Conservation (phyloP, 2,329 filamentous ascomycete genomes). For the Aschersonia sp. region DNA sequence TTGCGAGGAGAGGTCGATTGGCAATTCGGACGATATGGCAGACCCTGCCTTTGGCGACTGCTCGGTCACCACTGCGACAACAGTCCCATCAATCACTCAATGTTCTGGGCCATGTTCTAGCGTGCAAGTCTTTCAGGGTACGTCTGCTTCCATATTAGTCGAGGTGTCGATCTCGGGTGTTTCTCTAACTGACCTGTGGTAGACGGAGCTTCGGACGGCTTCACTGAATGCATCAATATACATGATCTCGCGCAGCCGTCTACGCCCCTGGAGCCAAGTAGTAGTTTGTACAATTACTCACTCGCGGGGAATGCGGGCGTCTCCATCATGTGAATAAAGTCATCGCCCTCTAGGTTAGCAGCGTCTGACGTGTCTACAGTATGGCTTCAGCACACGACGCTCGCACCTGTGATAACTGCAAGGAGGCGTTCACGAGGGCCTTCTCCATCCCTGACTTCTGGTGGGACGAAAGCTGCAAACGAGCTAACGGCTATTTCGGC, state of each 20-base stretch:
- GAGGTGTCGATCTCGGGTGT: no score
- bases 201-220: no score
- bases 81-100: neutral
- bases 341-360: neutral
- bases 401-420: conserved; percentile 1
- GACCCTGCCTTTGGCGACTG: neutral
- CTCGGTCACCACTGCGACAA: neutral
- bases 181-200: no score
- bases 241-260: neutral
- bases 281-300: neutral
- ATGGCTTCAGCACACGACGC: neutral
- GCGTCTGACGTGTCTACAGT: neutral
- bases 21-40: neutral
- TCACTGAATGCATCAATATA: neutral
- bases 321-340: neutral
- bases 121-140: neutral
- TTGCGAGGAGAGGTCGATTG: neutral
- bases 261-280: neutral
- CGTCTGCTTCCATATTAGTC: no score
- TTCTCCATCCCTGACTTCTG: conserved; percentile 3
- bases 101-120: neutral
- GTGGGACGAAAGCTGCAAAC: conserved; percentile 3
- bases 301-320: neutral
- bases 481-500: conserved; percentile 6
- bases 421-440: neutral